Evolutionary conservation across 495 filamentous ascomycete genomes (phyloP).

Genomic region (Amphirosellinia nigrospora): DNA sequence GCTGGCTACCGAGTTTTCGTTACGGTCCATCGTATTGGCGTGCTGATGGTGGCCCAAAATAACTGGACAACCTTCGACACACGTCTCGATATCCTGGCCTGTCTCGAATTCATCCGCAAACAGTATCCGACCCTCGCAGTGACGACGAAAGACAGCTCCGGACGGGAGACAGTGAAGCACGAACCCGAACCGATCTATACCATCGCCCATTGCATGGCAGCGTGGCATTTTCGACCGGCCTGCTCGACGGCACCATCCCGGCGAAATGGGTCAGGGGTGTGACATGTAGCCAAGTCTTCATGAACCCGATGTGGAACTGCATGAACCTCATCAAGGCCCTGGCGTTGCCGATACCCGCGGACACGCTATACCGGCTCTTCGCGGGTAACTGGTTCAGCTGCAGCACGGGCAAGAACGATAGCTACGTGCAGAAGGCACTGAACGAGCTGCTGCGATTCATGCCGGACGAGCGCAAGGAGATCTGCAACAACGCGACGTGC

Average conservation of each 20-base stretch:
- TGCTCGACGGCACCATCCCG: constrained; percentile 70
- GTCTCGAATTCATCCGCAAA: constrained; percentile 59
- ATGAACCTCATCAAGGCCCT: constrained; percentile 65
- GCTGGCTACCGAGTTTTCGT: constrained; percentile 65
- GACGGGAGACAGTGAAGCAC: constrained; percentile 16
- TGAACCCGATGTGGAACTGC: constrained; percentile 64
- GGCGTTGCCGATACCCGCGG: constrained; percentile 52
- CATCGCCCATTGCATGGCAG: constrained; percentile 70
- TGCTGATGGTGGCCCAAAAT: constrained; percentile 57
- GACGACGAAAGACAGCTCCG: not conserved
- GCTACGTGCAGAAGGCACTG: constrained; percentile 55
- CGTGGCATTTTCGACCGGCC: constrained; percentile 62
- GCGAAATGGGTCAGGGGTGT: constrained; percentile 64
- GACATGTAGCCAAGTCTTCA: constrained; percentile 68
- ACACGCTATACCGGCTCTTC: constrained; percentile 52
- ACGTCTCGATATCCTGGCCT: constrained; percentile 66
- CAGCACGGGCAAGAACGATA: constrained; percentile 53
- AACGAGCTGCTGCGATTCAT: constrained; percentile 67
- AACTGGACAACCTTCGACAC: constrained; percentile 66
- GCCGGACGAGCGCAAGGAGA: constrained; percentile 59
- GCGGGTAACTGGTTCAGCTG: constrained; percentile 63
- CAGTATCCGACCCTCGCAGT: constrained; percentile 28
- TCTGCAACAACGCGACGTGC: constrained; percentile 68
- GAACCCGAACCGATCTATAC: constrained; percentile 59
- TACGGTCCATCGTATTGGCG: constrained; percentile 66